Evolutionary conservation across 176 grass and related monocot species (phyloP), one percentile per base, ranked within the genome.

Genomic region (Rhynchospora tenuis): DNA sequence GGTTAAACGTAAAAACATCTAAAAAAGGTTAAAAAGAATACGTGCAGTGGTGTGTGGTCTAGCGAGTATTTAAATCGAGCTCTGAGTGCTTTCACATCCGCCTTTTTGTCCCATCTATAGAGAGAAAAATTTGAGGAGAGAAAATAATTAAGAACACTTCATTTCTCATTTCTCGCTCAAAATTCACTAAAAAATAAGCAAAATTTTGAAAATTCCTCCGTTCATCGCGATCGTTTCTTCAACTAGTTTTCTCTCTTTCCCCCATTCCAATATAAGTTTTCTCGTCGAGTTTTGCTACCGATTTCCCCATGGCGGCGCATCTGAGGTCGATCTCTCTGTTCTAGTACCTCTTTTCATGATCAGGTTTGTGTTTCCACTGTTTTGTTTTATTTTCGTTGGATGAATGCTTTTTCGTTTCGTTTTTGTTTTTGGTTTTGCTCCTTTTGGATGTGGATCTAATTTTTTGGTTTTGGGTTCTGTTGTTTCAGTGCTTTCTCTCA

Each of bases 341-440:
- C 24, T 76, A 76, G 73, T 76, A 1, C 24, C 73, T 55, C 24
- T 29, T 76, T 76, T 76, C 73, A 76, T 76, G 73, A 76, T 76
- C 73, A 76, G 73, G 73, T 76, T 76, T 1, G 48, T 54, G 33
- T 76, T 55, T 55, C 29, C 46, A 29, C 13, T 12, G 5, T 76
- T 50, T 71, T 16, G 38, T 9, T 70, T 23, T 71, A 46, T 2
- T 14, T 52, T 54, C 54, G 6, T 54, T 51, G 13, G 72, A 54
- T 75, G 20, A 17, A 8, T 10, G 69, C 26, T 54, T 0, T 46
- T 45, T 71, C 14, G 9, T 71, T 45, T 46, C 48, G 1, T 51
- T 51, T 51, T 4, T 61, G 20, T 60, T 2, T n/a, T 20, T 23
- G 7, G 48, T 13, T 73, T 50, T 73, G 47, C 12, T 50, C 11